Evolutionary conservation across 495 filamentous ascomycete genomes (phyloP).

Genomic region (Aspergillus mulundensis): DNA sequence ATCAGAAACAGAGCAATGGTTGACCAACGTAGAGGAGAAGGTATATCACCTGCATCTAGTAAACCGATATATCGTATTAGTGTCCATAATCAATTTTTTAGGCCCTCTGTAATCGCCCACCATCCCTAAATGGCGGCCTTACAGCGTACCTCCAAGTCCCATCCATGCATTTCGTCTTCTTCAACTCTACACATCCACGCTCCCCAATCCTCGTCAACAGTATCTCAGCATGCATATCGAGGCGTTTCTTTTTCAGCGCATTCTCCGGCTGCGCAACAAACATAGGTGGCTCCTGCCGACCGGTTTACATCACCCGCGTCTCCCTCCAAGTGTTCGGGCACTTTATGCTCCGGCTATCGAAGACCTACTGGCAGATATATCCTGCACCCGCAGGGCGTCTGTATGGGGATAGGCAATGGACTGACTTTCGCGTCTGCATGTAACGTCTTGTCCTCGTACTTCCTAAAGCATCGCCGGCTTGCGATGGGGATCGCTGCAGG

Average conservation of each 20-base stretch:
- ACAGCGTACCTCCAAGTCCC: constrained; percentile 30
- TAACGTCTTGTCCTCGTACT: constrained; percentile 62
- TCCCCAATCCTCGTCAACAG: constrained; percentile 45
- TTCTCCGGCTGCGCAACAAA: constrained; percentile 57
- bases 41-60: too few relatives aligned
- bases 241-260: constrained; percentile 26
- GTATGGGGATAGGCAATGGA: constrained; percentile 61
- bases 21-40: too few relatives aligned
- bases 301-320: constrained; percentile 41
- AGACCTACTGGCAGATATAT: constrained; percentile 46
- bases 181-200: constrained; percentile 53
- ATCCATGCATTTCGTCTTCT: constrained; percentile 21
- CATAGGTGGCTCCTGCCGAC: constrained; percentile 53
- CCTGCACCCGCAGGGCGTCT: constrained; percentile 63
- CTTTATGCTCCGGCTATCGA: constrained; percentile 52
- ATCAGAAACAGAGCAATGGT: too few relatives aligned
- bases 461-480: constrained; percentile 51
- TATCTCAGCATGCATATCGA: constrained; percentile 47
- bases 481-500: constrained; percentile 56
- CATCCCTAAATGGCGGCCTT: constrained; percentile 28
- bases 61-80: too few relatives aligned
- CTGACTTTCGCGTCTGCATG: constrained; percentile 57
- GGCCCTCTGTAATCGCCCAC: too few relatives aligned
- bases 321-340: constrained; percentile 41
- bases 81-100: too few relatives aligned